These are phyloP conservation scores for Cerioporus squamosus DNA, from an alignment of 1,284 basidiomycete species.

Conservation along the genomic window DNA sequence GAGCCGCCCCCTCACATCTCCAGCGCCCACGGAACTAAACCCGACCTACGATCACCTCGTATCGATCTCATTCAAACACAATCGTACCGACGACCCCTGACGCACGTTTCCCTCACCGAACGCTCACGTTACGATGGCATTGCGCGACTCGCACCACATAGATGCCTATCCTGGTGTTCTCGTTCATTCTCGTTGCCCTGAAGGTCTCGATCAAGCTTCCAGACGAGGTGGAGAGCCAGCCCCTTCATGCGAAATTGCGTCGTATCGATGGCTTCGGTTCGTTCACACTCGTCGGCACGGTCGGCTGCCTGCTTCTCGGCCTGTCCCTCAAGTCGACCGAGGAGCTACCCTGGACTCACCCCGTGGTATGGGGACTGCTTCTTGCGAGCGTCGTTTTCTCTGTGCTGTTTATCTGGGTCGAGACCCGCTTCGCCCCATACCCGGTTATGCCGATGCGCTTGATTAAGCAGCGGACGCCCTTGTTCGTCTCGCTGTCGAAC, in stretches of 20 bases:
- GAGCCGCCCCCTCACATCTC: slow-evolving; percentile 22
- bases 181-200: slow-evolving; percentile 66
- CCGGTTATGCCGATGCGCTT: slow-evolving; percentile 87
- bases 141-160: slow-evolving; percentile 34
- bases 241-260: slow-evolving; percentile 63
- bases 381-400: slow-evolving; percentile 56
- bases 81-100: slow-evolving; percentile 16
- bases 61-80: slow-evolving; percentile 19
- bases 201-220: slow-evolving; percentile 78
- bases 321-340: slow-evolving; percentile 84
- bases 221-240: slow-evolving; percentile 61
- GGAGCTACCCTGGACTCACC: slow-evolving; percentile 78
- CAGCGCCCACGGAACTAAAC: slow-evolving; percentile 13
- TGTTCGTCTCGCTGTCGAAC: slow-evolving; percentile 82
- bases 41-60: slow-evolving; percentile 16
- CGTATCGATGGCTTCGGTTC: slow-evolving; percentile 87
- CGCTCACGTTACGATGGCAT: slow-evolving; percentile 2
- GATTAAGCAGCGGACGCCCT: slow-evolving; percentile 75
- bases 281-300: slow-evolving; percentile 73
- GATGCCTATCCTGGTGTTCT: slow-evolving; percentile 76
- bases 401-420: slow-evolving; percentile 70
- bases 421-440: slow-evolving; percentile 73
- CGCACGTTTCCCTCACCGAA: slow-evolving; percentile 12
- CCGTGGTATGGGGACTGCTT: slow-evolving; percentile 70
- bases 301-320: slow-evolving; percentile 77